These are phyloP conservation scores for Comarum palustre DNA, from an alignment of 306 rosid genomes.

Conservation along the genomic window DNA sequence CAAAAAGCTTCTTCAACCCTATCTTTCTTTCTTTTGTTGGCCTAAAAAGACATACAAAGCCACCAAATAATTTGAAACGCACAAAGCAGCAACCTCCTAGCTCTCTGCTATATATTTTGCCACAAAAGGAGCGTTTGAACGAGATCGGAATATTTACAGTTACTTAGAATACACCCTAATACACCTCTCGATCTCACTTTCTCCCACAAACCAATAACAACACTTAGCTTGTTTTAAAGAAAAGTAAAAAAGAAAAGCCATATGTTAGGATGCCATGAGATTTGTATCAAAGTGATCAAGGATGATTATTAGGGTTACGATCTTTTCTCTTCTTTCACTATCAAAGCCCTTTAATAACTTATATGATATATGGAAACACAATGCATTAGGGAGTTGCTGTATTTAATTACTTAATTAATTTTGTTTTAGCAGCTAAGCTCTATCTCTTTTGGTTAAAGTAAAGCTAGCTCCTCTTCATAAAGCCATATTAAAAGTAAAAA, in stretches of 20 bases:
- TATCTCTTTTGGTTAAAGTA: constrained; percentile 73
- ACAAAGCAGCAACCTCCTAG: constrained; percentile 38
- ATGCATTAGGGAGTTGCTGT: constrained; percentile 42
- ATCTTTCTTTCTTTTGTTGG: constrained; percentile 79
- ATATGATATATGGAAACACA: constrained; percentile 27
- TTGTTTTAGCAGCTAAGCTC: constrained; percentile 16
- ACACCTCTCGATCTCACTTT: constrained; percentile 9
- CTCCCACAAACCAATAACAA: constrained; percentile 38
- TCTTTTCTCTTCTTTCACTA: constrained; percentile 49
- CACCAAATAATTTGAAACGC: constrained; percentile 75
- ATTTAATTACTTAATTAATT: constrained; percentile 13
- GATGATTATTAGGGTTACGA: constrained; percentile 7
- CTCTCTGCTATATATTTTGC: constrained; percentile 34
- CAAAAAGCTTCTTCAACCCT: constrained; percentile 71
- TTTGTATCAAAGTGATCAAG: constrained; percentile 48
- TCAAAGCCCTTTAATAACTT: constrained; percentile 35
- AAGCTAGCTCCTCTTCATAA: constrained; percentile 60
- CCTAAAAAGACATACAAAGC: constrained; percentile 94
- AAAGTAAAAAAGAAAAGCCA: constrained; percentile 32
- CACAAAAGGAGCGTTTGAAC: constrained; percentile 89
- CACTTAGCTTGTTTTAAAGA: constrained; percentile 42
- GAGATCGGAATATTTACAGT: constrained; percentile 51
- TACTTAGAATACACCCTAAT: constrained; percentile 53
- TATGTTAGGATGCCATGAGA: constrained; percentile 40
- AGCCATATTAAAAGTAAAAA: constrained; percentile 89